Base-by-base conservation (phyloP, 345 rosid genomes). In the Eucalyptus sideroxylon region DNA sequence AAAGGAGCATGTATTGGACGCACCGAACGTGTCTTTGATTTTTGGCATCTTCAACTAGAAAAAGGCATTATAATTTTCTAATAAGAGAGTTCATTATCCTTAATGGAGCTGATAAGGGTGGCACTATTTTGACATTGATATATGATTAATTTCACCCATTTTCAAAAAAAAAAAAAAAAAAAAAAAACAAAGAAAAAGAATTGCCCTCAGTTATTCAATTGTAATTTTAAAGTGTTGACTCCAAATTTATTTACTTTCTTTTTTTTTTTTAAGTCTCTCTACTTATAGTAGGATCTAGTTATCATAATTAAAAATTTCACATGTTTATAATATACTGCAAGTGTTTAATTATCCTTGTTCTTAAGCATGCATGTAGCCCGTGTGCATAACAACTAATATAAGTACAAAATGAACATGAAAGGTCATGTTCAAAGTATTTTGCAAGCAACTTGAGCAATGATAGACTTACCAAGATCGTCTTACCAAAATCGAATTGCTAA, bases 91-190 rank as follows among this genome's bases (percentile, higher is more conserved):
- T 37, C 45, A 37, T 21, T 21, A 19, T 37, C 15, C 27, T 37
- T 37, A 44, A 24, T 77, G 15, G 4, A 3, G 15, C 26, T 19
- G 6, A 10, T 19, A 69, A 17, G 81, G 77, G 19, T 6, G 11
- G 10, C 4, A 24, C 82, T 72, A 37, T 72, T 72, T 34, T 19
- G 2, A 72, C 21, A 6, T 15, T 4, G 26, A 60, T 60, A 60
- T 60, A 60, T 6, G 31, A 60, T 60, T 60, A 27, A 60, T 26
- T 65, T 16, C 77, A 65, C 40, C 37, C 2, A n/a, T n/a, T 65
- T 65, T 16, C 3, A 0, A 1, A 1, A 30, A 62, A 30, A 59
- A 56, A 6, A 19, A 53, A 0, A 51, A 51, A 17, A 51, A 24
- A 13, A 50, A 16, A 2, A 7, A 42, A 42, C 8, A 6, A 51